Evolutionary conservation across 345 rosid species (phyloP).

Genomic region (Citrus glauca): DNA sequence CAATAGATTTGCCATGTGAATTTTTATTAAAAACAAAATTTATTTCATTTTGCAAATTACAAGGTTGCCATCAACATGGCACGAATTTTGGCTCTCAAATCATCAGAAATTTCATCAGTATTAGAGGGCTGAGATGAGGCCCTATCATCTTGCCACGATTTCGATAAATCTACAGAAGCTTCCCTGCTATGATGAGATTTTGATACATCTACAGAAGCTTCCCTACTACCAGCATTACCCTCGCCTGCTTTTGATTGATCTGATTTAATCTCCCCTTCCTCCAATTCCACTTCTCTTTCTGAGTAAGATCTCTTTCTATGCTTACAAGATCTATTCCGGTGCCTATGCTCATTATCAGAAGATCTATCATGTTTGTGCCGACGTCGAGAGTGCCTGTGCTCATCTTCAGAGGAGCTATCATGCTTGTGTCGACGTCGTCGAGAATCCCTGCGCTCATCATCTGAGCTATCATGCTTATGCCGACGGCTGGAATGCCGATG

Average conservation of each 20-base stretch:
- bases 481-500: slow-evolving; percentile 2
- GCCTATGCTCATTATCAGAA: slow-evolving; percentile 9
- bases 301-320: slow-evolving; percentile 29
- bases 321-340: slow-evolving; percentile 29
- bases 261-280: slow-evolving; percentile 64
- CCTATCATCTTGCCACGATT: slow-evolving; percentile 17
- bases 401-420: slow-evolving; percentile 6
- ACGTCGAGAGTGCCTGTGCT: slow-evolving; percentile 1
- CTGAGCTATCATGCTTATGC: slow-evolving; percentile 26
- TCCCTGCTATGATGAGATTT: slow-evolving; percentile 29
- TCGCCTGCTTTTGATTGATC: slow-evolving; percentile 50
- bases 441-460: slow-evolving; percentile 22
- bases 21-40: neutral
- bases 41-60: slow-evolving; percentile 16
- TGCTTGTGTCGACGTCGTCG: slow-evolving; percentile 11
- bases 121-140: slow-evolving; percentile 33
- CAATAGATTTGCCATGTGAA: too few species aligned
- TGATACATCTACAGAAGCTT: slow-evolving; percentile 33
- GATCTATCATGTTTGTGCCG: neutral
- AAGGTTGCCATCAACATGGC: slow-evolving; percentile 90
- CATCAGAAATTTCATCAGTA: slow-evolving; percentile 52
- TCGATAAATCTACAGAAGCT: slow-evolving; percentile 33
- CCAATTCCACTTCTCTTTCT: slow-evolving; percentile 43
- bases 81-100: slow-evolving; percentile 88
- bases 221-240: slow-evolving; percentile 31